Base-by-base conservation (phyloP, 2,329 filamentous ascomycete species). In the Fusarium coffeatum region DNA sequence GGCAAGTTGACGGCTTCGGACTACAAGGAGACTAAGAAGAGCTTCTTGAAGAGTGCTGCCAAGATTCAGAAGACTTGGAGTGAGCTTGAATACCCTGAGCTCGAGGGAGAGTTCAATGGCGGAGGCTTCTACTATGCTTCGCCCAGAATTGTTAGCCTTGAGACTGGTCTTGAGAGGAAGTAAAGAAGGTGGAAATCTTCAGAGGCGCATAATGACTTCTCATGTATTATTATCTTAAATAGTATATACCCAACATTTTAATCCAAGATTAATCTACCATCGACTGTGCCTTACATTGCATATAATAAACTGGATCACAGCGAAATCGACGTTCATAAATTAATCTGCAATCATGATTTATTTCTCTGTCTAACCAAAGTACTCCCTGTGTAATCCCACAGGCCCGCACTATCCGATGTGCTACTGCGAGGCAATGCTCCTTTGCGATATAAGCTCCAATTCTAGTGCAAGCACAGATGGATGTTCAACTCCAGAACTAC, bases 31-130 rank as follows among this genome's bases (percentile, higher is more conserved):
- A 75, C 79, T 0, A 76, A 71, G 18, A 67, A 74, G 8, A 70
- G 70, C 8, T 82, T 83, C 40, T 61, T 82, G 6, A 55, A 53
- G 3, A 81, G 77, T 27, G 81, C 78, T 0, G 68, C 69, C n/a
- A 72, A 69, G 41, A 71, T 83, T 11, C 77, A 79, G 64, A 66
- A 68, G 6, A 69, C 71, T 1, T 72, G 70, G 32, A 55, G 56
- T 6, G 63, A 76, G 8, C 66, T 66, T 8, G 76, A 79, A 6
- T 66, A 74, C 16, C 76, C 76, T 3, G 67, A 63, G 6, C 69
- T 78, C 3, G 64, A 72, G 45, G 76, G 77, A 1, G 65, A 64
- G 8, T 76, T 78, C 8, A 69, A 66, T 7, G 43, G 37, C 1
- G 48, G 51, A 0, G 68, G 68, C 0, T 64, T 40, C 4, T 61